Evolutionary conservation across 1,139 yeast genomes (phyloP), one percentile per base, ranked within the genome.

Genomic region (Debaryomyces psychrophilus): DNA sequence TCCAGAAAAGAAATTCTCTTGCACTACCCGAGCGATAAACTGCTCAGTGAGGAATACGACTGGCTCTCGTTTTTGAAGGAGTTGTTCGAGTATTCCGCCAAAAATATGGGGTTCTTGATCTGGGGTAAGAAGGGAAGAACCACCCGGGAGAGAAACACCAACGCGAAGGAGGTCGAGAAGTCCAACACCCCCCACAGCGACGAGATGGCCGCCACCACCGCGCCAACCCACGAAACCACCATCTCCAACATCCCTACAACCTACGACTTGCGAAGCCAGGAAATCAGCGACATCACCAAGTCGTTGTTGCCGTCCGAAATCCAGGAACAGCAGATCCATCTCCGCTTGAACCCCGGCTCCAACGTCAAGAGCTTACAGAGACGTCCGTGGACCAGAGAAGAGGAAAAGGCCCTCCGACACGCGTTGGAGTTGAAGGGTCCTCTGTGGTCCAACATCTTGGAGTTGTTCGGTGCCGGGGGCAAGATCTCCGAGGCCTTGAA

Each of bases 401-500:
- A 93, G 62, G 98, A 93, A 59, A 83, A 81, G 37, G 95, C 97
- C 0, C 73, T 93, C 31, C 72, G 88, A 41, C 85, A 84, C 49
- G 98, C 97, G 0, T 71, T 93, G 46, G 89, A 87, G 54, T 74
- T 83, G 18, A 83, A 85, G 55, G 99, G 99, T 0, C 95, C 98
- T 0, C 89, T 85, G 55, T 93, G 99, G 99, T 78, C 95, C 1
- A 87, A 87, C 46, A 93, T 93, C 45, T 67, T 90, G 41, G 97
- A 89, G 58, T 70, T 87, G 22, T 88, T 87, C 62, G 99, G 99
- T 0, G 87, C 95, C 7, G 98, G 97, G 7, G 99, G 99, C 4
- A 79, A 85, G 40, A 77, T 87, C 22, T 83, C 86, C 23, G 97
- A 93, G 63, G 83, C 85, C 1, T 74, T 93, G 55, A 92, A 89